Evolutionary conservation across 768 basidiomycete species (phyloP), one percentile per base, ranked within the genome.

Genomic region (Suillus ampliporus): DNA sequence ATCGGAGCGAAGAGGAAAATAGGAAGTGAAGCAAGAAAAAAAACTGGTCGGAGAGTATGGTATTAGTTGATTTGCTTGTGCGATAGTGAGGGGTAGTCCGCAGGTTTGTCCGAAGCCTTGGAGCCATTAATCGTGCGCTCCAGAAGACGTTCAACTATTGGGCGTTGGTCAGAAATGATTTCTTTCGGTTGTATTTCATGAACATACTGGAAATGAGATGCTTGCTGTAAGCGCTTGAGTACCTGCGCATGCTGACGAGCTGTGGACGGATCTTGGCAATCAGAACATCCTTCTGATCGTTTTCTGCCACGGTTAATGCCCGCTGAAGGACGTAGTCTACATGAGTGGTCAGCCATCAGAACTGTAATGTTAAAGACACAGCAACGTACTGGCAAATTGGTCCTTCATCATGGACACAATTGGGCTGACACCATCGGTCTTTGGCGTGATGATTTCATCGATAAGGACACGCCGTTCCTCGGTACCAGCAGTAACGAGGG

Each of bases 281-380:
- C 38, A 96, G 75, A 13, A 74, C 72, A 54, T 89, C 88, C 74
- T 85, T 86, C 77, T 96, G 94, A 28, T 90, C 84, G 17, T 84
- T 86, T 65, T 89, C 89, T 5, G 85, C 88, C 21, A 89, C 83
- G 23, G 77, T 78, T 58, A 96, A 77, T 2, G 92, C 90, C 35
- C 90, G 85, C 73, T 95, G 94, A 48, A 95, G 82, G 62, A 95
- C 94, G 71, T 94, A 95, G 74, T 95, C 92, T 94, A 37, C 26
- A 61, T 65, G 31, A 66, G 52, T 44, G 48, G 60, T 35, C 4
- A 57, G 60, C 61, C 43, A 51, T 58, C 37, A 58, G 11, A 38
- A 60, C 21, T 61, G 38, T 37, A 64, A 50, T 52, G 1, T 62
- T 56, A n/a, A 6, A 17, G 3, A 57, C 41, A 51, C 11, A 17